phyloP scores from a whole-genome alignment of 345 rosid genomes.

The Boechera stricta region DNA sequence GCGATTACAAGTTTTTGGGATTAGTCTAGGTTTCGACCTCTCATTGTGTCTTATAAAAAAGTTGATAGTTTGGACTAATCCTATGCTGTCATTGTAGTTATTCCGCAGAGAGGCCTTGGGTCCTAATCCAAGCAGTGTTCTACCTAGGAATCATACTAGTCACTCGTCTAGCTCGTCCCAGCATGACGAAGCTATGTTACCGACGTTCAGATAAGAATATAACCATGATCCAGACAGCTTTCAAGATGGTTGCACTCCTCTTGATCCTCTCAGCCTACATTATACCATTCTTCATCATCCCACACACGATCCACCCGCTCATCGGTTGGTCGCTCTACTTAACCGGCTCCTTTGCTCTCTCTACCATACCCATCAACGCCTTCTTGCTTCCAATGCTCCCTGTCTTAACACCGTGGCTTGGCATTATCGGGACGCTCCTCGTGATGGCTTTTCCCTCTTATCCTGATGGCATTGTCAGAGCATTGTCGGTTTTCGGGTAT shows the following conservation, averaged over 20 bases:
- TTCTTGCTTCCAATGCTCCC: constrained; percentile 68
- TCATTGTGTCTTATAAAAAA: not conserved
- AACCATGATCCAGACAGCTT: constrained; percentile 55
- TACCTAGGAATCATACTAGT: constrained; percentile 66
- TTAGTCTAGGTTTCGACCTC: not conserved
- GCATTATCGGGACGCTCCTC: constrained; percentile 68
- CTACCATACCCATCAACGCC: constrained; percentile 62
- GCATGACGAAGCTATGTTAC: constrained; percentile 79
- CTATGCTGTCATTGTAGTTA: constrained; percentile 53
- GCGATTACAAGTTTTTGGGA: not conserved
- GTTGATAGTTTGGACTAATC: not conserved
- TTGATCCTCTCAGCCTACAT: constrained; percentile 79
- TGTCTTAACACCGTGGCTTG: constrained; percentile 68
- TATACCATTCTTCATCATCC: constrained; percentile 77
- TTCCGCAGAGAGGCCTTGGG: constrained; percentile 73
- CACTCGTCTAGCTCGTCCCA: constrained; percentile 71
- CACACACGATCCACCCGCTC: constrained; percentile 81
- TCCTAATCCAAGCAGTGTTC: constrained; percentile 60
- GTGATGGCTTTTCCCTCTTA: constrained; percentile 89
- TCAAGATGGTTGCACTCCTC: constrained; percentile 68
- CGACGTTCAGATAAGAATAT: constrained; percentile 65
- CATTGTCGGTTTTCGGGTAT: constrained; percentile 68
- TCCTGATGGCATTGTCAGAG: constrained; percentile 70
- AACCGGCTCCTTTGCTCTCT: constrained; percentile 69
- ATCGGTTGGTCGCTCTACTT: constrained; percentile 85